These are phyloP conservation scores for Trypethelium eluteriae DNA, from an alignment of 495 filamentous ascomycete species.

Conservation along the genomic window DNA sequence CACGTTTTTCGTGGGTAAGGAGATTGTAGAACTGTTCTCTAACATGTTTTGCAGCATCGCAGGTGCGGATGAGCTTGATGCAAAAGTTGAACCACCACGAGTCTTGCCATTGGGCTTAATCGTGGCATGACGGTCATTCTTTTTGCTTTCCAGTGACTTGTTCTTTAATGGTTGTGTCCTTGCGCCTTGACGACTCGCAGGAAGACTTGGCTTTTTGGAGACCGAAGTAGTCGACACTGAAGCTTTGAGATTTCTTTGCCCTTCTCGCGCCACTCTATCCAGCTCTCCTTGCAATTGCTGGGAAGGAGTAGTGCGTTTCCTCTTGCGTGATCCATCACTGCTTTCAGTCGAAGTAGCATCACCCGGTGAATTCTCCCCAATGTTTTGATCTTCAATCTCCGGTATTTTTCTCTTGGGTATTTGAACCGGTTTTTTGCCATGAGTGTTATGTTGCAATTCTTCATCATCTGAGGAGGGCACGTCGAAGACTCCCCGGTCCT, in stretches of 20 bases:
- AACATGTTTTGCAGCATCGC: neutral
- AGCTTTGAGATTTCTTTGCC: neutral
- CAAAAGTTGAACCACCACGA: neutral
- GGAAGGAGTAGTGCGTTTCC: neutral
- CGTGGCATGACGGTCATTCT: neutral
- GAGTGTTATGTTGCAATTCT: neutral
- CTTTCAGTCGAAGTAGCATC: neutral
- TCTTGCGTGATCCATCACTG: conserved; percentile 5
- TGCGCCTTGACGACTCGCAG: neutral
- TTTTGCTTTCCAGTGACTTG: neutral
- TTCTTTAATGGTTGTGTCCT: neutral
- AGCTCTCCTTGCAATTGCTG: neutral
- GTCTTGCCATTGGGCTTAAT: neutral
- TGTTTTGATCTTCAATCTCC: neutral
- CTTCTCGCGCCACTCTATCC: neutral
- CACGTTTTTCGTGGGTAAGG: neutral
- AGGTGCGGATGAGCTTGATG: neutral
- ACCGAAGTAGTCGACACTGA: neutral
- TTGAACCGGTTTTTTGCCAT: neutral
- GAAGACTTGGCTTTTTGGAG: neutral
- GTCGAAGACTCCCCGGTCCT: conserved; percentile 26
- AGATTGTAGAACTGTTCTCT: neutral
- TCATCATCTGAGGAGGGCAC: conserved; percentile 32
- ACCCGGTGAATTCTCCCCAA: neutral
- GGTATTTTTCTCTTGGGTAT: neutral